phyloP scores from a whole-genome alignment of 768 basidiomycete species.

The Omphalotus guepiniiformis region DNA sequence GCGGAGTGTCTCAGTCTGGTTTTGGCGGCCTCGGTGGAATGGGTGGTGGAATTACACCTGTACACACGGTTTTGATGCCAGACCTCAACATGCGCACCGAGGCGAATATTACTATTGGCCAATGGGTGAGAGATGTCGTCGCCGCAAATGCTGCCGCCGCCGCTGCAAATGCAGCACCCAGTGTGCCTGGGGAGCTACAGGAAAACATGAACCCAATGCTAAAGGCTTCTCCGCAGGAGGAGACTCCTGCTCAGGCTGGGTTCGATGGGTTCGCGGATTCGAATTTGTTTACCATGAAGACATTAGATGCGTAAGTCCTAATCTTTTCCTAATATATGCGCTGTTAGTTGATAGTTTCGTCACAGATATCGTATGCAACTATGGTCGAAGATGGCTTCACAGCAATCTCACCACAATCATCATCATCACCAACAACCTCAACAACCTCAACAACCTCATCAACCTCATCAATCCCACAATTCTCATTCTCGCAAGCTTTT shows the following conservation, averaged over 20 bases:
- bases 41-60: constrained; percentile 74
- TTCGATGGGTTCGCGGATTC: constrained; percentile 79
- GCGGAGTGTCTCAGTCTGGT: constrained; percentile 39
- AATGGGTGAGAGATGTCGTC: constrained; percentile 8
- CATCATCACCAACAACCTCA: constrained; percentile 19
- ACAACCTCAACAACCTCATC: neutral
- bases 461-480: constrained; percentile 20
- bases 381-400: constrained; percentile 86
- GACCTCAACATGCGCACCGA: constrained; percentile 41
- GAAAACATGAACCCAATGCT: constrained; percentile 80
- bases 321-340: constrained; percentile 8
- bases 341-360: constrained; percentile 10
- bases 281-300: constrained; percentile 86
- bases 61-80: constrained; percentile 80
- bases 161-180: constrained; percentile 13
- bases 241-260: constrained; percentile 21
- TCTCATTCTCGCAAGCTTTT: constrained; percentile 17
- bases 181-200: constrained; percentile 37
- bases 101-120: constrained; percentile 7
- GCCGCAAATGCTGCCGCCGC: constrained; percentile 6
- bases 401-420: constrained; percentile 45
- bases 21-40: constrained; percentile 18
- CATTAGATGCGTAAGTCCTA: constrained; percentile 65
- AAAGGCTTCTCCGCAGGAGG: constrained; percentile 31
- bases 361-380: constrained; percentile 81